Percentiles rank a stretch among this genome's conserved stretches.
phyloP scores from a whole-genome alignment of 139 green algal genomes.

The Chlamydomonas eustigma region DNA sequence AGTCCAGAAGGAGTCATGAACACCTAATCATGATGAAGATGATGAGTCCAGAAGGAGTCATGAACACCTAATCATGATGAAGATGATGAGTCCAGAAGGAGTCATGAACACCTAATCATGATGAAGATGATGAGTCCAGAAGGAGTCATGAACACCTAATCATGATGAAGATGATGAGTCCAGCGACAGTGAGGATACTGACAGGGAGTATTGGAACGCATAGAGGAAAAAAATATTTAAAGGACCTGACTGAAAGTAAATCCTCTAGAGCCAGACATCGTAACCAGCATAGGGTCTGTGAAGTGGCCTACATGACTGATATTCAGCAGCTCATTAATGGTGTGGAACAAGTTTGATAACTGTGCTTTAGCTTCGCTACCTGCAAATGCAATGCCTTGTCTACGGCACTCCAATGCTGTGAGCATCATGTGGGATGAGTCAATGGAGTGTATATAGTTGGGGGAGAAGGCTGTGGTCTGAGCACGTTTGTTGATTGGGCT shows the following conservation, averaged over 20 bases:
- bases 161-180: background rate
- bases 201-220: background rate
- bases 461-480: conserved; percentile 90
- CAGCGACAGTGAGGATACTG: background rate
- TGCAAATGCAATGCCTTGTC: conserved; percentile 16
- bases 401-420: conserved; percentile 64
- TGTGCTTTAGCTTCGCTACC: no score
- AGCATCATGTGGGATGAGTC: conserved; percentile 98
- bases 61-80: background rate
- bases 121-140: background rate
- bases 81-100: background rate
- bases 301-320: background rate
- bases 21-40: background rate
- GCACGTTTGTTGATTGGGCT: conserved; percentile 34
- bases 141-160: background rate
- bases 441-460: conserved; percentile 96
- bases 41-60: background rate
- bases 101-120: background rate
- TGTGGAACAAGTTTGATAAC: no score
- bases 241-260: background rate
- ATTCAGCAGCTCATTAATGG: background rate
- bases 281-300: background rate
- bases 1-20: background rate
- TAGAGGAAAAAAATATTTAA: background rate
- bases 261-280: background rate